Conservation (phyloP, 2,329 filamentous ascomycete genomes). For the Alternaria ventricosa region DNA sequence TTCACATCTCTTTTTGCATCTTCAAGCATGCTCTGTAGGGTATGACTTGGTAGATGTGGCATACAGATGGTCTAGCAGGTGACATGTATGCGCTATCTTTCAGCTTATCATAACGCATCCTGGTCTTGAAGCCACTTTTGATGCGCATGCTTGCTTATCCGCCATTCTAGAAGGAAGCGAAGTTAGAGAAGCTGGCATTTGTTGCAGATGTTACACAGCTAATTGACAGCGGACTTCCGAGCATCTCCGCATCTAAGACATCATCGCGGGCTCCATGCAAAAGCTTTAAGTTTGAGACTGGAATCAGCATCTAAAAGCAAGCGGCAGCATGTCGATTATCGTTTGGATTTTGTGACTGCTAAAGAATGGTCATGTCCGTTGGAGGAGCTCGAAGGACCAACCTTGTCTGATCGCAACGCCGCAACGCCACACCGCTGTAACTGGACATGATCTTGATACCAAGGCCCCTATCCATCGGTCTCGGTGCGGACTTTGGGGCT, state of each 20-base stretch:
- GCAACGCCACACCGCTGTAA: neutral
- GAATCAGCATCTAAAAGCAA: neutral
- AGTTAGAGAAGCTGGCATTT: neutral
- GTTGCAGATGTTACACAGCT: neutral
- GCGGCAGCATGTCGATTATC: neutral
- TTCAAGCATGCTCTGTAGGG: neutral
- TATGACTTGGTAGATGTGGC: neutral
- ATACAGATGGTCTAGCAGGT: neutral
- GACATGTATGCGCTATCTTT: neutral
- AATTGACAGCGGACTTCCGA: neutral
- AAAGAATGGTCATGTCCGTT: neutral
- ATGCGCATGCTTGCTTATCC: neutral
- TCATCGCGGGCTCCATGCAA: neutral
- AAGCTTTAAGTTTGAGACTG: neutral
- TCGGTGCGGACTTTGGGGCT: neutral
- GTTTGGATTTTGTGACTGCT: neutral
- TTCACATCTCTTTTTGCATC: neutral
- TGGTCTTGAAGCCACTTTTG: neutral
- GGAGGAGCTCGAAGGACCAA: neutral
- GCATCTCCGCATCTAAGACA: neutral
- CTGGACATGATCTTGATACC: neutral
- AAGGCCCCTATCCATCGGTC: neutral
- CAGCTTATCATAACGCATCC: neutral
- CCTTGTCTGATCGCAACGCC: neutral
- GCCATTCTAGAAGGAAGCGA: neutral